Evolutionary conservation across 2,329 filamentous ascomycete species (phyloP).

Genomic region (Colletotrichum sp.): DNA sequence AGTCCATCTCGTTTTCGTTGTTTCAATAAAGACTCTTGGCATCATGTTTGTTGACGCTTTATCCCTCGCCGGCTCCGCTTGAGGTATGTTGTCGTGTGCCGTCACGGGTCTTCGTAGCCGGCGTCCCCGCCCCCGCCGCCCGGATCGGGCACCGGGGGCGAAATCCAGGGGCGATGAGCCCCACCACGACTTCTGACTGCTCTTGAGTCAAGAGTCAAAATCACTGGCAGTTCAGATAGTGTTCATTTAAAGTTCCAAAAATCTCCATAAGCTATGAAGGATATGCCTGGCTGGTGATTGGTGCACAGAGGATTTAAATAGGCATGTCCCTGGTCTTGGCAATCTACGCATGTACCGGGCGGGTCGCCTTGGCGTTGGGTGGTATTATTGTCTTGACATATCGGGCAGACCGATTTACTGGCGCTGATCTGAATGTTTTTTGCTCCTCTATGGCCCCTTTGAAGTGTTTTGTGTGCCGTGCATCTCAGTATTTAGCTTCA

Average conservation of each 20-base stretch:
- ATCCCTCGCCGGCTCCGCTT: not conserved
- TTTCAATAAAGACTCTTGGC: not conserved
- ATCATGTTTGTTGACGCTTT: not conserved
- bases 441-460: not conserved
- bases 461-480: fast-evolving
- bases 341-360: not conserved
- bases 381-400: not conserved
- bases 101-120: not conserved
- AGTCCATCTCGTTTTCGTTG: not conserved
- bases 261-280: not conserved
- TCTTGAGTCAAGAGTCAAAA: not conserved
- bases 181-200: not conserved
- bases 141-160: not conserved
- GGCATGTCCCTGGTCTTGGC: not conserved
- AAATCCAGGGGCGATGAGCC: not conserved
- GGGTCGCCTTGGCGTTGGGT: not conserved
- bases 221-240: not conserved
- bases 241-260: not conserved
- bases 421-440: not conserved
- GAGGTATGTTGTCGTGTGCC: not conserved
- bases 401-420: not conserved
- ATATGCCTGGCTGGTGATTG: not conserved
- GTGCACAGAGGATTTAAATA: not conserved
- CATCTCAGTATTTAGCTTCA: not conserved
- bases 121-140: not conserved